A percentile compares a stretch with the other conserved stretches of the same genome.
These are phyloP conservation scores for Aspergillus sergii DNA, from an alignment of 2,329 filamentous ascomycete genomes.

Conservation along the genomic window DNA sequence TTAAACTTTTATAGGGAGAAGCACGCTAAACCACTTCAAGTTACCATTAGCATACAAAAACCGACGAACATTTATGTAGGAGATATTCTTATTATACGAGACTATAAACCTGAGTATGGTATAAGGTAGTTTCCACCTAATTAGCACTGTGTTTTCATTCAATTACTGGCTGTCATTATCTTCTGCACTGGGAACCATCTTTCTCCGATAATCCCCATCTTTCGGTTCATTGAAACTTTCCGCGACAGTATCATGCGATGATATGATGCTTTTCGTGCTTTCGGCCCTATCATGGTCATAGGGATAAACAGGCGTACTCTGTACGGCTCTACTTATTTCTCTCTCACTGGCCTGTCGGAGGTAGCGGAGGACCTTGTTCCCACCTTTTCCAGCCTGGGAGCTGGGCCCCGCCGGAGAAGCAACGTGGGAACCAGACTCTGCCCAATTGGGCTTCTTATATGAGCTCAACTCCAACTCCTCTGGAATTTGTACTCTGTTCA, in stretches of 20 bases:
- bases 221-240: not conserved
- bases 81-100: too few relatives aligned
- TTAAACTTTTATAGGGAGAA: too few relatives aligned
- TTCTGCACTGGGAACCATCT: not conserved
- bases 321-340: not conserved
- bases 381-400: not conserved
- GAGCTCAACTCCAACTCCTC: not conserved
- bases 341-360: not conserved
- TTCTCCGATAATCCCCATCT: not conserved
- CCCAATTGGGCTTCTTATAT: not conserved
- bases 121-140: too few relatives aligned
- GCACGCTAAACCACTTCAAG: too few relatives aligned
- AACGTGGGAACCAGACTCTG: not conserved
- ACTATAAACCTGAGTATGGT: not conserved
- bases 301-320: too few relatives aligned
- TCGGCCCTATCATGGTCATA: not conserved
- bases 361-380: not conserved
- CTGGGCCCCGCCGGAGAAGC: not conserved
- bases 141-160: too few relatives aligned
- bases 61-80: too few relatives aligned
- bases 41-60: too few relatives aligned
- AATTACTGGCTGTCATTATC: not conserved
- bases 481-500: constrained; percentile 1
- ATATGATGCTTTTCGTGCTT: not conserved
- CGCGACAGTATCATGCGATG: not conserved